Conservation (phyloP, 2,329 filamentous ascomycete genomes). For the Cryphonectria naterciae region DNA sequence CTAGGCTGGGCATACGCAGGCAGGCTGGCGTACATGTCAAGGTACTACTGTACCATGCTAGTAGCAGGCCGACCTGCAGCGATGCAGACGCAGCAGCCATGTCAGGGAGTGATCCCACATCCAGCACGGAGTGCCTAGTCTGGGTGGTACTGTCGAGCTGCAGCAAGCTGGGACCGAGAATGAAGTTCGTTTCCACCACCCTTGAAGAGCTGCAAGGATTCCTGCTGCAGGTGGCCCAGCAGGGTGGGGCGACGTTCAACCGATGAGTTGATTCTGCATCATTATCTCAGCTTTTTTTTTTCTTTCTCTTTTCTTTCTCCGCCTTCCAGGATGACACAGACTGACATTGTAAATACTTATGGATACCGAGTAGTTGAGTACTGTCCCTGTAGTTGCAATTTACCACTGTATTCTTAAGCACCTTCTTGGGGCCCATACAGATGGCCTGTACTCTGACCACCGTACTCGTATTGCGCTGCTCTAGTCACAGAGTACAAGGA, state of each 20-base stretch:
- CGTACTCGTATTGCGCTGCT: not conserved
- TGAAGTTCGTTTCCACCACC: not conserved
- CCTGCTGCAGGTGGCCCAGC: constrained; percentile 1
- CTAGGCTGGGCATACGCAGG: not conserved
- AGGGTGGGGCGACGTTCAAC: not conserved
- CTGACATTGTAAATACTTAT: not conserved
- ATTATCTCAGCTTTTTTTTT: not conserved
- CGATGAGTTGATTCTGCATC: constrained; percentile 5
- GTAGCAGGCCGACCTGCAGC: not conserved
- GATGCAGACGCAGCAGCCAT: not conserved
- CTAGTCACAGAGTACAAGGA: not conserved
- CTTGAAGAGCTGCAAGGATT: constrained; percentile 1
- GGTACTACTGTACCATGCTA: not conserved
- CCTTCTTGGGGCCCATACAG: not conserved
- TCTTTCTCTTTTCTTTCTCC: too few species aligned
- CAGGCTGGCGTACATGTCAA: not conserved
- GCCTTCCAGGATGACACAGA: not conserved
- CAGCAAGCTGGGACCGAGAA: constrained; percentile 2
- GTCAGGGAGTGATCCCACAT: not conserved
- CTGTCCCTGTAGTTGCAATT: not conserved
- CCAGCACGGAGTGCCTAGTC: not conserved
- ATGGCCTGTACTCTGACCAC: not conserved
- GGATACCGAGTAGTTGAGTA: not conserved
- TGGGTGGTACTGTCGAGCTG: not conserved
- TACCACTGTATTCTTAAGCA: not conserved